Percentiles rank a stretch among this genome's conserved stretches.
phyloP scores from a whole-genome alignment of 1,139 yeast genomes.

The Meyerozyma carpophila region DNA sequence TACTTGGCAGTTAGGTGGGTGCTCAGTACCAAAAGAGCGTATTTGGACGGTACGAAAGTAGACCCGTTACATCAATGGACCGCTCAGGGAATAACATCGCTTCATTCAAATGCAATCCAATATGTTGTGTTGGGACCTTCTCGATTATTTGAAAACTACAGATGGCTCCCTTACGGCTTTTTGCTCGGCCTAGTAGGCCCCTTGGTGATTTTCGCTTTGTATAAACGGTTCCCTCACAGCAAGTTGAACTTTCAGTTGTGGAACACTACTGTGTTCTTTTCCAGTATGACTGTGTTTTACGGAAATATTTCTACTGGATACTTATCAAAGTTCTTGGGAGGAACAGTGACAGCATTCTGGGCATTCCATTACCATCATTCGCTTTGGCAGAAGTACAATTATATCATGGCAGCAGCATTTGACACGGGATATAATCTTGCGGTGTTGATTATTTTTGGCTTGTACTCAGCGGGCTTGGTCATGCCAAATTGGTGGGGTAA shows the following conservation, averaged over 20 bases:
- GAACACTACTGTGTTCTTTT: constrained; percentile 47
- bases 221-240: constrained; percentile 17
- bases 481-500: constrained; percentile 51
- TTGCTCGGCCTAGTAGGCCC: constrained; percentile 36
- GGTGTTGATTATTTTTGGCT: constrained; percentile 29
- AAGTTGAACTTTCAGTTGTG: constrained; percentile 28
- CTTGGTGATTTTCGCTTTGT: constrained; percentile 23
- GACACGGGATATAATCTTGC: constrained; percentile 46
- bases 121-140: constrained; percentile 46
- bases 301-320: constrained; percentile 50
- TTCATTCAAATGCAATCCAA: constrained; percentile 45
- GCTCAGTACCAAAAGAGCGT: constrained; percentile 31
- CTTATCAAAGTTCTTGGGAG: constrained; percentile 41
- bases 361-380: constrained; percentile 30
- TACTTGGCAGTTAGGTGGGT: constrained; percentile 46
- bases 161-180: constrained; percentile 41
- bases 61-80: constrained; percentile 53
- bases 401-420: constrained; percentile 44
- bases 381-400: constrained; percentile 40
- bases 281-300: constrained; percentile 42
- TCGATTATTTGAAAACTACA: constrained; percentile 34
- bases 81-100: constrained; percentile 36
- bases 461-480: constrained; percentile 26
- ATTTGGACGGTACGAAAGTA: constrained; percentile 26
- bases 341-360: constrained; percentile 43